Percentiles rank a stretch among this genome's conserved stretches.
These are phyloP conservation scores for Sphagnurus paluster DNA, from an alignment of 1,284 basidiomycete species.

Conservation along the genomic window DNA sequence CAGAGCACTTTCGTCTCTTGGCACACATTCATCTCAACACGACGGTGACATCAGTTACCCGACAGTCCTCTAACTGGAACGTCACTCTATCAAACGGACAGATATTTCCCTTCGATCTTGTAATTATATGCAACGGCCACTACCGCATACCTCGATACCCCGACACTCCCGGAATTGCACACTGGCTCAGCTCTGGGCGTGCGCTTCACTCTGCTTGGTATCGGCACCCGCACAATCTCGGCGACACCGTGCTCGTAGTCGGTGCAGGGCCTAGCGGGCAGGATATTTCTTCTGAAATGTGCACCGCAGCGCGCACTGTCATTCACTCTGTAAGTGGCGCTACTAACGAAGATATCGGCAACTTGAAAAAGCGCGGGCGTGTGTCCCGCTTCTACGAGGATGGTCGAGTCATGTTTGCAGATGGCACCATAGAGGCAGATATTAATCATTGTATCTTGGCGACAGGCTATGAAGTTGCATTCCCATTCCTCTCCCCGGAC, in stretches of 20 bases:
- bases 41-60: constrained; percentile 43
- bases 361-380: constrained; percentile 44
- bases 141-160: constrained; percentile 65
- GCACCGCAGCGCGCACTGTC: constrained; percentile 41
- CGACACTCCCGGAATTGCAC: constrained; percentile 51
- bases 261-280: constrained; percentile 70
- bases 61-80: constrained; percentile 48
- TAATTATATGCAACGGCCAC: constrained; percentile 76
- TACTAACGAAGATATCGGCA: constrained; percentile 30
- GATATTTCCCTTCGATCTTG: constrained; percentile 49
- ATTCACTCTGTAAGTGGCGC: constrained; percentile 56
- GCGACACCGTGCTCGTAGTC: constrained; percentile 60
- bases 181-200: constrained; percentile 49
- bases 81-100: constrained; percentile 42
- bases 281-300: constrained; percentile 65
- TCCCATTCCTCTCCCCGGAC: constrained; percentile 55
- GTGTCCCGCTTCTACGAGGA: constrained; percentile 42
- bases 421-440: constrained; percentile 51
- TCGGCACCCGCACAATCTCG: constrained; percentile 49
- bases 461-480: constrained; percentile 68
- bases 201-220: constrained; percentile 48
- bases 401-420: constrained; percentile 58
- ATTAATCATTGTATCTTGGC: constrained; percentile 69
- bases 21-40: constrained; percentile 57
- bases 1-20: constrained; percentile 53